Conservation (phyloP, 2,329 filamentous ascomycete species). For the Diaporthe longicolla region DNA sequence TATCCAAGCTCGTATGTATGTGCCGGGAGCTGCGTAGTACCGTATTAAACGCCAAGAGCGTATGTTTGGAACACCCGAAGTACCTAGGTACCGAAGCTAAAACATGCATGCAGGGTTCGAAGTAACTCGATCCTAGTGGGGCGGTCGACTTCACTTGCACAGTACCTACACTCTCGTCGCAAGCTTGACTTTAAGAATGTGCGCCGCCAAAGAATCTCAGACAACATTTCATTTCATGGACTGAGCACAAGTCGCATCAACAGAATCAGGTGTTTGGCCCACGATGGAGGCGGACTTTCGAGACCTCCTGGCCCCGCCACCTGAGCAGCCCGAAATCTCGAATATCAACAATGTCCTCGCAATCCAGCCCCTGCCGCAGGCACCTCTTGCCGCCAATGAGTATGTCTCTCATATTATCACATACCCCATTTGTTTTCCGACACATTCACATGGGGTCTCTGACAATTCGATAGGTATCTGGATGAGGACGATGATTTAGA, state of each 20-base stretch:
- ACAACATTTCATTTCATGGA: conserved; percentile 10
- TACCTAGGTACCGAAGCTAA: neutral
- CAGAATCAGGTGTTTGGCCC: neutral
- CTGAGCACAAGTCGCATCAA: neutral
- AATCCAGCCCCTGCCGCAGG: conserved; percentile 29
- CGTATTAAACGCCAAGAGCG: neutral
- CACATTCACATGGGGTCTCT: neutral
- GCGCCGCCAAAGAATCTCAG: neutral
- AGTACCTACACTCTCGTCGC: neutral
- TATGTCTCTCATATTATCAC: conserved; percentile 13
- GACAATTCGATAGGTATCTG: conserved; percentile 30
- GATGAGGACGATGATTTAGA: conserved; percentile 46
- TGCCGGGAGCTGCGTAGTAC: neutral
- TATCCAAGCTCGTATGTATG: neutral
- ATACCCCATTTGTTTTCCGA: neutral
- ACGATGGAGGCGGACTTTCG: conserved; percentile 40
- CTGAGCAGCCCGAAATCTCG: conserved; percentile 34
- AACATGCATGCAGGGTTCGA: neutral
- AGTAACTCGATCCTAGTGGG: conserved; percentile 15
- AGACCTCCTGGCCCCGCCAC: conserved; percentile 20
- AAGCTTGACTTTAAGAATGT: neutral
- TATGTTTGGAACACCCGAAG: neutral
- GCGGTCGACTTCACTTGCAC: conserved; percentile 13
- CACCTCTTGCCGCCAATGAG: conserved; percentile 28
- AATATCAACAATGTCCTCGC: conserved; percentile 41